These are phyloP conservation scores for Cyberlindnera samutprakarnensis DNA, from an alignment of 805 yeast genomes.

Conservation along the genomic window DNA sequence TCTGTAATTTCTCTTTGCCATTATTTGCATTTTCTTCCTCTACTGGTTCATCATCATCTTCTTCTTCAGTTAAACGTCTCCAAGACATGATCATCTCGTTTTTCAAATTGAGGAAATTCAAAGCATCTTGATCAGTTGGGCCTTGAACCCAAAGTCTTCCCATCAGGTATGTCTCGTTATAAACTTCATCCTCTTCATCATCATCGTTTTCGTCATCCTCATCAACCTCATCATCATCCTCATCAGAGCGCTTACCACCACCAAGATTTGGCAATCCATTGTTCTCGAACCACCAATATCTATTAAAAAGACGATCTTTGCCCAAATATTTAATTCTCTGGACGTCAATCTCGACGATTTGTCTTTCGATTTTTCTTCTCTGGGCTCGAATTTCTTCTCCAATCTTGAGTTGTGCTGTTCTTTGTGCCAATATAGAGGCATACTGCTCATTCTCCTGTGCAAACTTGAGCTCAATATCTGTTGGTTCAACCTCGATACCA, in stretches of 20 bases:
- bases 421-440: slow-evolving; percentile 33
- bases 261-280: slow-evolving; percentile 65
- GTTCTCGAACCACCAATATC: slow-evolving; percentile 93
- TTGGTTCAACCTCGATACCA: slow-evolving; percentile 28
- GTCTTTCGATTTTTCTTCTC: slow-evolving; percentile 49
- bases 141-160: slow-evolving; percentile 92
- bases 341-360: slow-evolving; percentile 61
- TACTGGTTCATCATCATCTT: slow-evolving; percentile 20
- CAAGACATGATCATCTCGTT: slow-evolving; percentile 23
- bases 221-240: slow-evolving; percentile 23
- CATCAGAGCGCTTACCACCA: slow-evolving; percentile 25
- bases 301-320: slow-evolving; percentile 71
- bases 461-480: slow-evolving; percentile 28
- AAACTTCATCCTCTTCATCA: slow-evolving; percentile 35
- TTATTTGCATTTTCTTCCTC: background rate
- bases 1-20: slow-evolving; percentile 1
- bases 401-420: slow-evolving; percentile 30
- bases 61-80: slow-evolving; percentile 12
- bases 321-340: slow-evolving; percentile 77
- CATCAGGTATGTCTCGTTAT: slow-evolving; percentile 58
- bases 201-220: slow-evolving; percentile 38
- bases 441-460: slow-evolving; percentile 37
- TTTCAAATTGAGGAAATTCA: slow-evolving; percentile 25
- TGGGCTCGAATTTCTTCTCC: slow-evolving; percentile 41
- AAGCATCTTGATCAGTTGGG: slow-evolving; percentile 47